Conservation (phyloP, 2,329 filamentous ascomycete genomes). For the Tolypocladium sp. region DNA sequence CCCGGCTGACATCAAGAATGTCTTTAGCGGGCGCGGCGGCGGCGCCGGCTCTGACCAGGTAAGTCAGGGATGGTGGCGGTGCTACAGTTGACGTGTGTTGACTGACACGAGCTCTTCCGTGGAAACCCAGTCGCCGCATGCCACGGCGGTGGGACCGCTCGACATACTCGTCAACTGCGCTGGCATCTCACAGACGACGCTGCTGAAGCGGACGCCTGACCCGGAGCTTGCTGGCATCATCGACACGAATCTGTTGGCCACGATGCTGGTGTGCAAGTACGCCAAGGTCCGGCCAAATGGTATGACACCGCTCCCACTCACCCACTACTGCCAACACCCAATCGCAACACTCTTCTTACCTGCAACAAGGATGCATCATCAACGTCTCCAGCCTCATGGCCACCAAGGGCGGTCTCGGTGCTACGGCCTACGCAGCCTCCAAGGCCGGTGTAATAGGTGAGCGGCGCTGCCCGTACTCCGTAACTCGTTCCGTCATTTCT, state of each 20-base stretch:
- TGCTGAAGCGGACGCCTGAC: constrained; percentile 48
- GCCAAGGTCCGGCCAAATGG: constrained; percentile 23
- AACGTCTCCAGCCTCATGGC: constrained; percentile 75
- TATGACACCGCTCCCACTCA: constrained; percentile 4
- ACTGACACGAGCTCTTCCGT: background rate
- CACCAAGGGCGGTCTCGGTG: constrained; percentile 57
- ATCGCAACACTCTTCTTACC: background rate
- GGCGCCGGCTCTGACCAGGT: background rate
- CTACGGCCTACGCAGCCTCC: constrained; percentile 65
- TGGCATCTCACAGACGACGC: constrained; percentile 56
- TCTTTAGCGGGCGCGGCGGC: constrained; percentile 12
- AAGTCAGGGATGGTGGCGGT: background rate
- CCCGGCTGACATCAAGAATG: constrained; percentile 16
- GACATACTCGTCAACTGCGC: constrained; percentile 73
- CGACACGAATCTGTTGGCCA: constrained; percentile 59
- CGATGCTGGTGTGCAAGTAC: constrained; percentile 52
- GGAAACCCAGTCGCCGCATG: background rate
- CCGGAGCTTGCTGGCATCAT: constrained; percentile 48
- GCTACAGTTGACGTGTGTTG: background rate
- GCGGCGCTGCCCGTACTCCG: constrained; percentile 9
- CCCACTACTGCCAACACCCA: background rate
- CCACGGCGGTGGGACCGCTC: constrained; percentile 19
- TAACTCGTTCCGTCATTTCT: constrained; percentile 4
- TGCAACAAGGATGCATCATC: constrained; percentile 56
- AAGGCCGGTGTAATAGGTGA: constrained; percentile 71